phyloP scores from a whole-genome alignment of 1,284 basidiomycete species.

The Schizophyllum amplum region DNA sequence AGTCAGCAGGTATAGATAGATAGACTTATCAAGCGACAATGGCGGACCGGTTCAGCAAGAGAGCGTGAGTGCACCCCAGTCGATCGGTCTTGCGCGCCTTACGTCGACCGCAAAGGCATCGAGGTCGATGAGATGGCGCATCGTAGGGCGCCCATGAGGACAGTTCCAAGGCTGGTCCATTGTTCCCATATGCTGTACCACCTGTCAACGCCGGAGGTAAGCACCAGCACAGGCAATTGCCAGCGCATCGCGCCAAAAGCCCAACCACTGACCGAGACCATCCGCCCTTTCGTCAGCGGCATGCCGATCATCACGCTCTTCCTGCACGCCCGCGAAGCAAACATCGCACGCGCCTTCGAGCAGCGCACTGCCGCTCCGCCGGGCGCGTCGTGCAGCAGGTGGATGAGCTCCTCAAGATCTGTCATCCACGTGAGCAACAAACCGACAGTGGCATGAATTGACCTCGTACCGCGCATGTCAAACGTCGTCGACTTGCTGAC shows the following conservation, averaged over 20 bases:
- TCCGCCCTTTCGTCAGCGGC: slow-evolving; percentile 68
- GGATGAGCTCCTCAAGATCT: slow-evolving; percentile 96
- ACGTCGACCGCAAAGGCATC: not conserved
- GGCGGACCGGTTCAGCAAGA: not conserved
- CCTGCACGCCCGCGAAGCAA: slow-evolving; percentile 92
- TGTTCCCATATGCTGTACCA: slow-evolving; percentile 88
- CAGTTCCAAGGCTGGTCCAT: slow-evolving; percentile 99
- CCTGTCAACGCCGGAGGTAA: slow-evolving; percentile 43
- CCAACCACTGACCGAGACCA: slow-evolving; percentile 59
- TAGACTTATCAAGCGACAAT: not conserved
- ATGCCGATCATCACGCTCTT: slow-evolving; percentile 97
- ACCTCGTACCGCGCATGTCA: slow-evolving; percentile 41
- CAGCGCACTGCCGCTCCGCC: slow-evolving; percentile 79
- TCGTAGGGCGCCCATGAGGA: slow-evolving; percentile 93
- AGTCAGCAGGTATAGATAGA: not conserved
- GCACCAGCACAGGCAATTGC: slow-evolving; percentile 5
- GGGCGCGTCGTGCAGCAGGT: slow-evolving; percentile 74
- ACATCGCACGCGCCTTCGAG: slow-evolving; percentile 92
- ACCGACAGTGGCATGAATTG: too few species aligned
- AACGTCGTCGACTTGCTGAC: slow-evolving; percentile 88
- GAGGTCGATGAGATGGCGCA: slow-evolving; percentile 62
- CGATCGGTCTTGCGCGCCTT: not conserved
- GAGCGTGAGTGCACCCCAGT: not conserved
- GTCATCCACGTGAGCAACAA: too few species aligned
- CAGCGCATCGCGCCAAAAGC: not conserved